phyloP scores from a whole-genome alignment of 2,329 filamentous ascomycete genomes.

The Sporothrix brasiliensis region DNA sequence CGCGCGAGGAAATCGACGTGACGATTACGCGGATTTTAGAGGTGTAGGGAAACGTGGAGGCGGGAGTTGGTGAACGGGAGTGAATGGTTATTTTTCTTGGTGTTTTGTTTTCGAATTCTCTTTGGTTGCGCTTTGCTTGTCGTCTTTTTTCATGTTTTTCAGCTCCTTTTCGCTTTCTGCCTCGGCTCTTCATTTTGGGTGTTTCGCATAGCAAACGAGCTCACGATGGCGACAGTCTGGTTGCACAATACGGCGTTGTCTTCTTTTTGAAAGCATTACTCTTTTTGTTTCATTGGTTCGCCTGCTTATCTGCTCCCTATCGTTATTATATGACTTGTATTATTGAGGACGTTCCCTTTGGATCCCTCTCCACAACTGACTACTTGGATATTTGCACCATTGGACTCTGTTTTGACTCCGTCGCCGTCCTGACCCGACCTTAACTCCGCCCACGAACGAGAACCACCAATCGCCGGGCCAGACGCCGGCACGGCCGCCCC shows the following conservation, averaged over 20 bases:
- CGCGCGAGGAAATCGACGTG: conserved; percentile 63
- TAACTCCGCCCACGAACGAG: conserved; percentile 1
- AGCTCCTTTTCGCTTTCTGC: background rate
- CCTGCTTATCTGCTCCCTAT: background rate
- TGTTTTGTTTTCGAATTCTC: background rate
- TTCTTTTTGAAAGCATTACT: conserved; percentile 18
- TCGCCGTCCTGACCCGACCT: background rate
- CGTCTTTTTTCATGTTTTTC: background rate
- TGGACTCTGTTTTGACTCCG: background rate
- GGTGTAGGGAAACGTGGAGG: conserved; percentile 1
- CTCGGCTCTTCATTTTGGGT: conserved; percentile 1
- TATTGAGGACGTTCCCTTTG: background rate
- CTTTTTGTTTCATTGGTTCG: background rate
- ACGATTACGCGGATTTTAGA: conserved; percentile 60
- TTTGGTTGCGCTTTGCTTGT: background rate
- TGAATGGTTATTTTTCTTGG: background rate
- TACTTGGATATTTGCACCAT: background rate
- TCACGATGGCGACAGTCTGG: conserved; percentile 20
- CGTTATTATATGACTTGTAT: conserved; percentile 3
- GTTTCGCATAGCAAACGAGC: conserved; percentile 28
- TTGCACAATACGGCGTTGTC: conserved; percentile 15
- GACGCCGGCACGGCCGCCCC: conserved; percentile 37
- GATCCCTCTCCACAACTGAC: background rate
- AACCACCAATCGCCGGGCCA: conserved; percentile 20
- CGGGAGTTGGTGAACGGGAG: background rate